Evolutionary conservation across 805 yeast species (phyloP).

Genomic region (Saccharomyces paradoxus): DNA sequence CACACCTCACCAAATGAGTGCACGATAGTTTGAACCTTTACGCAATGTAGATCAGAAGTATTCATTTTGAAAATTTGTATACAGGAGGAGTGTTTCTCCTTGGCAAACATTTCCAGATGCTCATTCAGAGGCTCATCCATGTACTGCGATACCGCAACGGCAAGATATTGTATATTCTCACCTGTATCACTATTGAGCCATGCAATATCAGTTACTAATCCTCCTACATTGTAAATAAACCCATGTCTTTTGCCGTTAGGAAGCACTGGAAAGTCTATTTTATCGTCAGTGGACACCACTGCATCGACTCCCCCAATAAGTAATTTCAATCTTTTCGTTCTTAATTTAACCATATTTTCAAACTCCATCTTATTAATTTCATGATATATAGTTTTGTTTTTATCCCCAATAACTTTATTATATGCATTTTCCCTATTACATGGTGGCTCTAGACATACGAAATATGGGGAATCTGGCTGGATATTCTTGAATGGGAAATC

Average conservation of each 20-base stretch:
- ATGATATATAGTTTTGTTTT: constrained; percentile 8
- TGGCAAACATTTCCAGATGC: constrained; percentile 23
- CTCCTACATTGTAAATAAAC: constrained; percentile 42
- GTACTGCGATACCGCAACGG: constrained; percentile 40
- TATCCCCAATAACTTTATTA: background rate
- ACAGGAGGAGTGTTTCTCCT: constrained; percentile 31
- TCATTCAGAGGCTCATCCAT: constrained; percentile 23
- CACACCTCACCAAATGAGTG: constrained; percentile 41
- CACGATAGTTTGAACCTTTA: constrained; percentile 26
- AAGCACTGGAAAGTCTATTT: constrained; percentile 24
- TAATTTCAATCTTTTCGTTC: constrained; percentile 11
- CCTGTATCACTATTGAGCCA: constrained; percentile 37
- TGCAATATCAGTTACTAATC: constrained; percentile 42
- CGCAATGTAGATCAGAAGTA: constrained; percentile 21
- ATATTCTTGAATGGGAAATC: constrained; percentile 32
- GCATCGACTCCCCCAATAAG: constrained; percentile 16
- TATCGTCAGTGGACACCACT: constrained; percentile 12
- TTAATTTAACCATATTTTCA: constrained; percentile 19
- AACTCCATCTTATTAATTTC: constrained; percentile 20
- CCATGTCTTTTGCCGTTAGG: constrained; percentile 31
- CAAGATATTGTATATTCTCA: constrained; percentile 35
- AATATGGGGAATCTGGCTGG: constrained; percentile 16
- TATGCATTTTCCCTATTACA: constrained; percentile 6
- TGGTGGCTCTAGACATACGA: constrained; percentile 14
- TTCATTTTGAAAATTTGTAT: constrained; percentile 40